Conservation (phyloP, 345 rosid genomes). For the Anastatica hierochuntica region DNA sequence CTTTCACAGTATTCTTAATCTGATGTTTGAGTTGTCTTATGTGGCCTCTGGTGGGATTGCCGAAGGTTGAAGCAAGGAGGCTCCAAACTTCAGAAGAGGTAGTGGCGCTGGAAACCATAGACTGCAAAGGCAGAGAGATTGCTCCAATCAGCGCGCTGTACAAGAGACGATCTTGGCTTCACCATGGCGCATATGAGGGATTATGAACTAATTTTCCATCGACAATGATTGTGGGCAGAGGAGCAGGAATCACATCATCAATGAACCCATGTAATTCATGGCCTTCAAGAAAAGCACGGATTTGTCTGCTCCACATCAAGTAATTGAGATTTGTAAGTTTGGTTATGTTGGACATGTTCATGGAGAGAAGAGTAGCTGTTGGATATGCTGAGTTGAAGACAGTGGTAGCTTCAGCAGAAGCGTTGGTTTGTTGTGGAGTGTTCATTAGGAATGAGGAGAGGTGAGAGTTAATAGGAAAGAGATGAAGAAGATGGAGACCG, state of each 20-base stretch:
- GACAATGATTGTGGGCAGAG: neutral
- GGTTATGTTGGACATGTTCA: neutral
- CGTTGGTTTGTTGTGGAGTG: too few relatives aligned
- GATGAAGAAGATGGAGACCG: too few relatives aligned
- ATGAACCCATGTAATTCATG: neutral
- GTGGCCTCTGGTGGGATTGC: neutral
- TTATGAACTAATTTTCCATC: neutral
- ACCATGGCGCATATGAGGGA: neutral
- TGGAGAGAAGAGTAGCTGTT: neutral
- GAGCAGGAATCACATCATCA: neutral
- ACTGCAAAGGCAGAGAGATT: neutral
- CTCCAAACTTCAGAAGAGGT: neutral
- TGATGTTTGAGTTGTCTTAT: neutral
- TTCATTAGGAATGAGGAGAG: too few relatives aligned
- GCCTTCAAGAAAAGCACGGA: neutral
- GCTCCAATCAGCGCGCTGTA: neutral
- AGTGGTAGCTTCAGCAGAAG: neutral
- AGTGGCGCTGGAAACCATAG: neutral
- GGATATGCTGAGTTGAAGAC: neutral
- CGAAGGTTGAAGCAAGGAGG: neutral
- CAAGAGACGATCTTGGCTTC: neutral
- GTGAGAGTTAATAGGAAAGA: too few relatives aligned
- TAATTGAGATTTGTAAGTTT: neutral
- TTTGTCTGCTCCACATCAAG: neutral
- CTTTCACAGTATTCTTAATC: neutral